A percentile compares a stretch with the other conserved stretches of the same genome.
phyloP scores from a whole-genome alignment of 2,329 filamentous ascomycete genomes.

The Ophiostoma perfectum region DNA sequence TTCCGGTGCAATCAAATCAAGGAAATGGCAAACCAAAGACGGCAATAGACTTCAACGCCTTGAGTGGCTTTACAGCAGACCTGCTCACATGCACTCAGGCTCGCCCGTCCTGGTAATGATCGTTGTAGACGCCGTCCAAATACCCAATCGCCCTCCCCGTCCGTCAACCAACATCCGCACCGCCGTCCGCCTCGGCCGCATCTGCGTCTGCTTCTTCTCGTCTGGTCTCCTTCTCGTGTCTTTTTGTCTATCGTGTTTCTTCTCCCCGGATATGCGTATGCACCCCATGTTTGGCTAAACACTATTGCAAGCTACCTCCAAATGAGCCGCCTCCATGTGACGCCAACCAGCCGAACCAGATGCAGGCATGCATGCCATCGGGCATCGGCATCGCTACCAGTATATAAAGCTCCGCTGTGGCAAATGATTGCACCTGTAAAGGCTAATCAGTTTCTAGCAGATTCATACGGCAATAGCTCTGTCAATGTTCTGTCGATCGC shows the following conservation, averaged over 20 bases:
- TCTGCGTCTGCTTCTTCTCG: not conserved
- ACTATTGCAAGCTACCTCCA: not conserved
- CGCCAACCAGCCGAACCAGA: too few species aligned
- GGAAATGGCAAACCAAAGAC: constrained; percentile 11
- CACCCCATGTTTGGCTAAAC: not conserved
- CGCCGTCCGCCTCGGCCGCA: constrained; percentile 1
- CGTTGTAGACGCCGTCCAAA: not conserved
- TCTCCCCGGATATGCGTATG: not conserved
- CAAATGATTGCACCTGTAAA: not conserved
- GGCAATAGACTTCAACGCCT: not conserved
- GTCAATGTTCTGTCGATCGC: not conserved
- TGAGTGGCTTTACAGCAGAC: not conserved
- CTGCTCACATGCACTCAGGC: not conserved
- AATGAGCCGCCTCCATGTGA: not conserved
- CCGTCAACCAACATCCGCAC: not conserved
- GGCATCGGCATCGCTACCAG: not conserved
- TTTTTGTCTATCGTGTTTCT: not conserved
- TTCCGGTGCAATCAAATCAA: not conserved
- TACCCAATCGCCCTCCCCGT: not conserved
- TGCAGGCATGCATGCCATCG: not conserved
- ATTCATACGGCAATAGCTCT: not conserved
- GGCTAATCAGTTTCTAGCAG: not conserved
- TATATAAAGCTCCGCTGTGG: not conserved
- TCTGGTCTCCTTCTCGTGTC: not conserved
- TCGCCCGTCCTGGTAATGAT: not conserved